phyloP scores from a whole-genome alignment of 139 green algal genomes.

The Micractinium sp. region DNA sequence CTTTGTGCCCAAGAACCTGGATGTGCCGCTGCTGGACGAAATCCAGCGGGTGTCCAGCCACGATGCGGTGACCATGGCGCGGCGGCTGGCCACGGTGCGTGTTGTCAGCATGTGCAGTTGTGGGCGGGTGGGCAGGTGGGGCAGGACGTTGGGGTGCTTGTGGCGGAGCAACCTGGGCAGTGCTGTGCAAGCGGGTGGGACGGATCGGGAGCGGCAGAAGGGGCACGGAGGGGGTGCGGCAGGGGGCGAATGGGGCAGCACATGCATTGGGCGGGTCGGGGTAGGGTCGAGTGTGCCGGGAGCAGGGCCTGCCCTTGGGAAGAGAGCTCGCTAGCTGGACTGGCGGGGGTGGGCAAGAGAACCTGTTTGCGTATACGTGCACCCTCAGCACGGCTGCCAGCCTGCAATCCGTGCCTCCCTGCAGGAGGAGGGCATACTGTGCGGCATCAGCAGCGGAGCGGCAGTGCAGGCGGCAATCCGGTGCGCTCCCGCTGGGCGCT shows the following conservation, averaged over 20 bases:
- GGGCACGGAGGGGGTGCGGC: too few relatives aligned
- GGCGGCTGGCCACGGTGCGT: constrained; percentile 70
- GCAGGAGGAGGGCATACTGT: constrained; percentile 92
- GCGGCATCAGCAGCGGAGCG: constrained; percentile 92
- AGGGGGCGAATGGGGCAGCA: too few relatives aligned
- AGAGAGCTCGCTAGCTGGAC: neutral
- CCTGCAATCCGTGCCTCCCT: neutral
- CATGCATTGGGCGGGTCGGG: too few relatives aligned
- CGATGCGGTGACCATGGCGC: constrained; percentile 89
- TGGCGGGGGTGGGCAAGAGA: neutral
- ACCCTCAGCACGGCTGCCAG: neutral
- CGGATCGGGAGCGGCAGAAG: too few relatives aligned
- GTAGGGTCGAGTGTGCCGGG: too few relatives aligned
- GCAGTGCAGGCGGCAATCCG: constrained; percentile 79
- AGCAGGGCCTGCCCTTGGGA: too few relatives aligned
- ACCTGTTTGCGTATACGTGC: neutral
- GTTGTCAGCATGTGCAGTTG: too few relatives aligned
- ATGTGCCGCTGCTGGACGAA: constrained; percentile 89
- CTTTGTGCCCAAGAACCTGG: constrained; percentile 94
- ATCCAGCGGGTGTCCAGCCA: constrained; percentile 85
- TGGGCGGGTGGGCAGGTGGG: too few relatives aligned
- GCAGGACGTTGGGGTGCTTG: too few relatives aligned
- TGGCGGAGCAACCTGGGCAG: too few relatives aligned
- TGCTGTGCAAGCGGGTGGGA: too few relatives aligned
- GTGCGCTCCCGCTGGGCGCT: constrained; percentile 38